A percentile compares a stretch with the other conserved stretches of the same genome.
phyloP scores from a whole-genome alignment of 345 rosid genomes.

The Leavenworthia alabamica region DNA sequence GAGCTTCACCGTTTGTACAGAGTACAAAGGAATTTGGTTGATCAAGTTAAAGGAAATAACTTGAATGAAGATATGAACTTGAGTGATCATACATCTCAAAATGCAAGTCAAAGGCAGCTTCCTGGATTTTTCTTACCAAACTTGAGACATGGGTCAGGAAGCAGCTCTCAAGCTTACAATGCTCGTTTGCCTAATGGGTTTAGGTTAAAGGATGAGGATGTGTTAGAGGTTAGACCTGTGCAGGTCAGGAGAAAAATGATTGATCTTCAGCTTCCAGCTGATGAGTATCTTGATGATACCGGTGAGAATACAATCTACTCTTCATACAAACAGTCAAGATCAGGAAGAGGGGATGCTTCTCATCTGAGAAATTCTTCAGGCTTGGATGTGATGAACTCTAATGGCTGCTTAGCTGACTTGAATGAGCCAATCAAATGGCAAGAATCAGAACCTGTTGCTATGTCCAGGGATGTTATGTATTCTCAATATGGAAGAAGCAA shows the following conservation, averaged over 20 bases:
- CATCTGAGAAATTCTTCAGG: slow-evolving; percentile 27
- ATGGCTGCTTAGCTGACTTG: slow-evolving; percentile 36
- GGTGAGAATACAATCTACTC: background rate
- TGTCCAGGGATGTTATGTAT: slow-evolving; percentile 31
- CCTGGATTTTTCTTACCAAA: slow-evolving; percentile 45
- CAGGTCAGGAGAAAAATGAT: slow-evolving; percentile 40
- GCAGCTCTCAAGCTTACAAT: slow-evolving; percentile 24
- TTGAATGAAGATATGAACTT: slow-evolving; percentile 14
- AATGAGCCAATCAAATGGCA: slow-evolving; percentile 45
- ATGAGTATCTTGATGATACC: slow-evolving; percentile 32
- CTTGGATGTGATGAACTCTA: slow-evolving; percentile 24
- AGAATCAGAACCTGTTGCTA: slow-evolving; percentile 32
- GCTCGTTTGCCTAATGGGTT: slow-evolving; percentile 22
- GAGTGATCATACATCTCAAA: slow-evolving; percentile 19
- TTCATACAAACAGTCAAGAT: slow-evolving; percentile 23
- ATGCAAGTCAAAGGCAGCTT: slow-evolving; percentile 48
- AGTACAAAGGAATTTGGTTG: slow-evolving; percentile 53
- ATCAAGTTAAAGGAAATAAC: slow-evolving; percentile 39
- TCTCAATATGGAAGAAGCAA: slow-evolving; percentile 35
- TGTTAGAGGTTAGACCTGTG: slow-evolving; percentile 24
- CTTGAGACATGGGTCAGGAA: slow-evolving; percentile 36
- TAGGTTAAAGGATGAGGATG: slow-evolving; percentile 20
- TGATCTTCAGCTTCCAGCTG: slow-evolving; percentile 53
- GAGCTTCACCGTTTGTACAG: slow-evolving; percentile 72
- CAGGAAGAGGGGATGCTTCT: slow-evolving; percentile 14